Base-by-base conservation (phyloP, 2,329 filamentous ascomycete genomes). In the Ceratocystis alfenasii region DNA sequence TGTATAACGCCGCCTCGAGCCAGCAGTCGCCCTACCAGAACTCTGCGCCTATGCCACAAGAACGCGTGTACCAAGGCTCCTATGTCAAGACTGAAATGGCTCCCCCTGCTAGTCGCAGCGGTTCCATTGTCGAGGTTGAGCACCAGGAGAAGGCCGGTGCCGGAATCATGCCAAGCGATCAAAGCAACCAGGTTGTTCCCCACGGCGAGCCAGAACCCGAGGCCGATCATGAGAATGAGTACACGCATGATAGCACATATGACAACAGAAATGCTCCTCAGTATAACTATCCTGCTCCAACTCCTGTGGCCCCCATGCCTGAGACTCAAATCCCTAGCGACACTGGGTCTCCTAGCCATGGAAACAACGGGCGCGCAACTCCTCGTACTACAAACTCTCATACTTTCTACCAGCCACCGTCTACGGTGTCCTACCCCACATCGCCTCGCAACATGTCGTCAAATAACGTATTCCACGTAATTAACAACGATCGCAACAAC, bases 31-130 rank as follows among this genome's bases (percentile, higher is more conserved):
- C 87, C n/a, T 91, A 93, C 72, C 81, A 87, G 36, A 83, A 87
- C 45, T 78, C 85, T 3, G 79, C 81, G 63, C 78, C 81, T 68
- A 79, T 80, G 28, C 79, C 83, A 20, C 83, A 86, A 68, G 84
- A 87, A 36, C 78, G 81, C 53, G 86, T 88, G 72, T 81, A 82
- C 50, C 93, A 92, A 68, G 81, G 78, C 71, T 76, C 81, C 6
- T 94, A 93, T 71, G 81, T 90, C 68, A 95, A 95, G 79, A 88
- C 80, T 68, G 90, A 95, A 71, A 95, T 96, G 90, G 90, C 87
- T 0, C 90, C 91, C 22, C 90, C 90, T 10, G 83, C 88, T 41
- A 79, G 77, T 66, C 81, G 87, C 67, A 67, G 60, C 15, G 66
- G 66, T 12, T 65, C 66, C 8, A 67, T 53, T 60, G n/a, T 63